phyloP scores from a whole-genome alignment of 2,329 filamentous ascomycete species.

The Exophiala sp. region DNA sequence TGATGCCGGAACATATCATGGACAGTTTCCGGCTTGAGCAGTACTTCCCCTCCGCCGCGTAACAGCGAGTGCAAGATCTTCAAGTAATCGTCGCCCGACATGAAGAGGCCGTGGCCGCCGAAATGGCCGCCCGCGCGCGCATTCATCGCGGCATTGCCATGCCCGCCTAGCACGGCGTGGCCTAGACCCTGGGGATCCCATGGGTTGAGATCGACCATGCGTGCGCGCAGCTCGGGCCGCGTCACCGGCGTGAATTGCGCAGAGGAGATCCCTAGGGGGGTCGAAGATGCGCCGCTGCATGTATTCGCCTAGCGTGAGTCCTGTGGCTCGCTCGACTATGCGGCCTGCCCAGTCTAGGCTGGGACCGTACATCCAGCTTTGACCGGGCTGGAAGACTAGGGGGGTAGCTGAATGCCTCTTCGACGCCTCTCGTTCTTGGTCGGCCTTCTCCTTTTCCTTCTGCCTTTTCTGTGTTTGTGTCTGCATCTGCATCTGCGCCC shows the following conservation, averaged over 20 bases:
- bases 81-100: constrained; percentile 29
- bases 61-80: constrained; percentile 36
- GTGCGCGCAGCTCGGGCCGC: constrained; percentile 34
- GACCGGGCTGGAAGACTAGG: constrained; percentile 61
- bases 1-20: constrained; percentile 32
- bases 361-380: constrained; percentile 56
- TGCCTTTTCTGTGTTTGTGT: no score
- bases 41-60: constrained; percentile 38
- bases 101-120: constrained; percentile 44
- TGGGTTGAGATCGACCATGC: constrained; percentile 38
- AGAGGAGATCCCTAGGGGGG: constrained; percentile 44
- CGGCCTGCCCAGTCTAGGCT: constrained; percentile 51
- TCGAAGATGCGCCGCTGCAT: constrained; percentile 44
- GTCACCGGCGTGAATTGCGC: constrained; percentile 51
- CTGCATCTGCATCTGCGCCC: no score
- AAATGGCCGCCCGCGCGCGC: constrained; percentile 34
- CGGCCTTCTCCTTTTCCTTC: constrained; percentile 13
- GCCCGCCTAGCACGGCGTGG: constrained; percentile 34
- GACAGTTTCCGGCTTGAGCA: constrained; percentile 20
- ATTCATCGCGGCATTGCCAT: constrained; percentile 26
- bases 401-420: constrained; percentile 44
- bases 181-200: constrained; percentile 35
- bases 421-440: constrained; percentile 37
- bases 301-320: constrained; percentile 43
- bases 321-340: constrained; percentile 43